Conservation (phyloP, 1,284 basidiomycete genomes). For the Vanrija pseudolonga region DNA sequence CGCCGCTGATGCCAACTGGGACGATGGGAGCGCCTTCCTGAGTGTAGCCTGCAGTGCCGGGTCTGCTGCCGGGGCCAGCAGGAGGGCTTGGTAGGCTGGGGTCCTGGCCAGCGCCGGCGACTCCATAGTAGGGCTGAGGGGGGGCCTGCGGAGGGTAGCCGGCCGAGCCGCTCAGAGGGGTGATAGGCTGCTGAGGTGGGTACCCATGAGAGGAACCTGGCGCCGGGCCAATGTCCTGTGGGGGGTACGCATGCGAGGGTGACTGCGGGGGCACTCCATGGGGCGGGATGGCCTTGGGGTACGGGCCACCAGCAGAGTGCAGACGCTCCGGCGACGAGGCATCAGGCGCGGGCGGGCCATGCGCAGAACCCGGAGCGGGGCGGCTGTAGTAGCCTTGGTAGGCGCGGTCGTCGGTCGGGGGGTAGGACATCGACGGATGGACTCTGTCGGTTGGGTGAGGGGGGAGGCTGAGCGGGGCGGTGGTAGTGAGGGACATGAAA, state of each 20-base stretch:
- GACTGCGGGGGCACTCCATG: conserved; percentile 25
- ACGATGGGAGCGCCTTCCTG: conserved; percentile 43
- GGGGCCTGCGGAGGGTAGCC: conserved; percentile 33
- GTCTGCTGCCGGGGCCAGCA: conserved; percentile 15
- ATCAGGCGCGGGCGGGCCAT: conserved; percentile 24
- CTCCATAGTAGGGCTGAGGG: conserved; percentile 24
- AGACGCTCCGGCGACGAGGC: conserved; percentile 26
- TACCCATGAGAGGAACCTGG: conserved; percentile 40
- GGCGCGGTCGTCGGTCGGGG: conserved; percentile 22
- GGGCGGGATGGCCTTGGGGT: conserved; percentile 22
- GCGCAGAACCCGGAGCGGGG: conserved; percentile 29
- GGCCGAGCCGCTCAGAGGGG: conserved; percentile 30
- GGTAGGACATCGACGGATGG: conserved; percentile 18
- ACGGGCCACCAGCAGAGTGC: conserved; percentile 29
- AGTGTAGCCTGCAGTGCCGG: conserved; percentile 22
- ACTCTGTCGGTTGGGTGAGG: conserved; percentile 11
- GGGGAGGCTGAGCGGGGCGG: conserved; percentile 13
- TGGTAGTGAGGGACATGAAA: conserved; percentile 21
- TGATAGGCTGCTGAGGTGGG: conserved; percentile 30
- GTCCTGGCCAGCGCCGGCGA: conserved; percentile 23
- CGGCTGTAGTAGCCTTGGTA: conserved; percentile 27
- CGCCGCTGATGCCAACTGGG: conserved; percentile 47
- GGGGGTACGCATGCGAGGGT: conserved; percentile 21
- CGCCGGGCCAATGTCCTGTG: conserved; percentile 23
- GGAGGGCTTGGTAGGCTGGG: conserved; percentile 31